Evolutionary conservation across 192 early-diverging fungal genomes (phyloP), one percentile per base, ranked within the genome.

Genomic region (Coemansia sp.): DNA sequence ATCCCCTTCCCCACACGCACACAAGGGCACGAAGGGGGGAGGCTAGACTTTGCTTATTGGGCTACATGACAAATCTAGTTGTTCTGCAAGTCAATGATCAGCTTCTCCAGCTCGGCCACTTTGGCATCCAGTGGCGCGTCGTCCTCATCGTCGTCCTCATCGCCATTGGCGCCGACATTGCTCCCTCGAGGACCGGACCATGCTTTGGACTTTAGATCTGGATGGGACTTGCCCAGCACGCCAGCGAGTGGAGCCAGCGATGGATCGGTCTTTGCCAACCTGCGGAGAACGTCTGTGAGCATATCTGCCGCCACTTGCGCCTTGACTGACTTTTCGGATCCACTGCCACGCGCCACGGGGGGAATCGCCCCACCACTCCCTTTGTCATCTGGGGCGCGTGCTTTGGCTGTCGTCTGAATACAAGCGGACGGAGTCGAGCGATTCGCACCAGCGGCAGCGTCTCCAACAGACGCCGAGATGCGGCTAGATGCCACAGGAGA

Each of bases 231-330:
- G 38, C 38, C 55, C 65, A 73, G 55, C 62, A 51, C 60, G 2
- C 68, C 72, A 5, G 63, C 49, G 31, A 68, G 77, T 20, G 61
- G 46, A n/a, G 49, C 76, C 33, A 80, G 65, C 61, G 74, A 66
- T 40, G 76, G 72, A 16, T 78, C 70, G 16, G 18, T 60, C 51
- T 66, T 76, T n/a, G 71, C 67, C 44, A 84, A 61, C 1, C 67
- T 67, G 11, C 76, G 73, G n/a, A 84, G 65, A 11, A 84, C 81
- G 29, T 79, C 81, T 1, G 81, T 76, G 60, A 84, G 70, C 71
- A 84, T 66, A 13, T 70, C 67, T 33, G 81, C 81, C 1, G 81
- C 81, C 13, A 52, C 81, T 68, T 84, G 81, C n/a, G 81, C 81
- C 61, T 79, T 84, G 49, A 65, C 81, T 24, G 75, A 70, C 52